These are phyloP conservation scores for Ustilago shanxiensis DNA, from an alignment of 1,284 basidiomycete species.

Conservation along the genomic window DNA sequence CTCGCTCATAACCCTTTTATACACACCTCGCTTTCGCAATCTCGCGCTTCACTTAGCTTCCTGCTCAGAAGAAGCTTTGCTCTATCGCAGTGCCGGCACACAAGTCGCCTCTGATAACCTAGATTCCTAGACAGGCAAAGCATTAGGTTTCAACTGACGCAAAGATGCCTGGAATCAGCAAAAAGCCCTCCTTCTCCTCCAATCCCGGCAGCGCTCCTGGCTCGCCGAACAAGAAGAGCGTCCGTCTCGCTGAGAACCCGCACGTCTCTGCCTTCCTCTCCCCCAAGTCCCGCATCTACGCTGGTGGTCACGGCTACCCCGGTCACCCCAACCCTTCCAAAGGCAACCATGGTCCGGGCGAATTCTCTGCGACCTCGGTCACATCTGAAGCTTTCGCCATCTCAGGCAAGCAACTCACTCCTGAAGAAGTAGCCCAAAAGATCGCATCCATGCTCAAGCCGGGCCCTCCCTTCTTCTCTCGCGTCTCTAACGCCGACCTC, in stretches of 20 bases:
- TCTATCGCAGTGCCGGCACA: too few relatives aligned
- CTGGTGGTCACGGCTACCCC: slow-evolving; percentile 38
- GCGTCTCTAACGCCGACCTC: slow-evolving; percentile 57
- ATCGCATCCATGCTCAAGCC: slow-evolving; percentile 62
- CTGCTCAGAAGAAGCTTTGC: too few relatives aligned
- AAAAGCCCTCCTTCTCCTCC: slow-evolving; percentile 28
- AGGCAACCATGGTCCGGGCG: slow-evolving; percentile 2
- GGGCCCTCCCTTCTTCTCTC: slow-evolving; percentile 62
- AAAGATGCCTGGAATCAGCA: slow-evolving; percentile 40
- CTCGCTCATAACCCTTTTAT: too few relatives aligned
- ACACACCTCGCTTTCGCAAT: too few relatives aligned
- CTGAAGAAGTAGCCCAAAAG: slow-evolving; percentile 58
- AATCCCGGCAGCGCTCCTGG: slow-evolving; percentile 16
- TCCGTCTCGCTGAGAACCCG: slow-evolving; percentile 42
- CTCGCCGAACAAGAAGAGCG: slow-evolving; percentile 39
- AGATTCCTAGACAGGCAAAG: neutral
- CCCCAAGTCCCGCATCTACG: slow-evolving; percentile 55
- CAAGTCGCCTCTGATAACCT: neutral
- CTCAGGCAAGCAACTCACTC: slow-evolving; percentile 46
- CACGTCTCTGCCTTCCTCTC: slow-evolving; percentile 58
- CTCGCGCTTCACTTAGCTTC: neutral
- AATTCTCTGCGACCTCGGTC: slow-evolving; percentile 18
- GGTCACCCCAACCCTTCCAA: slow-evolving; percentile 19
- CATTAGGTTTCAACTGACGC: neutral
- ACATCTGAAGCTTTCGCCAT: slow-evolving; percentile 25